Base-by-base conservation (phyloP, 768 basidiomycete species). In the Xerocomellus amylosporus region DNA sequence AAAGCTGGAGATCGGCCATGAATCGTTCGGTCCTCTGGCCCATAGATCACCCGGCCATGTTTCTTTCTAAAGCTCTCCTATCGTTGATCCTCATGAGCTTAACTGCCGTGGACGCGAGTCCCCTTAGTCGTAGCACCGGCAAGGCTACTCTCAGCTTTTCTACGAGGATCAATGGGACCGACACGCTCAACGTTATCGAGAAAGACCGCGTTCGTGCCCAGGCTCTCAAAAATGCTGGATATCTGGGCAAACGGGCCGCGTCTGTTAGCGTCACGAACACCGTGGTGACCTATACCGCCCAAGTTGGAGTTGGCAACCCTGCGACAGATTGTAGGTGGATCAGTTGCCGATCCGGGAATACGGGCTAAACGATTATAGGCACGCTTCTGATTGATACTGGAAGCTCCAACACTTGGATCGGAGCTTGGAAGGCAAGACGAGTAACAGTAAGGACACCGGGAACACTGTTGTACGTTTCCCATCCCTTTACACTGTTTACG, bases 311-410 rank as follows among this genome's bases (percentile, higher is more conserved):
- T 9, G 70, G 70, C 17, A 39, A 5, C 8, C 71, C 71, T 5
- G 20, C 63, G 4, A 67, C 63, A 12, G 31, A 43, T 7, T 71
- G 71, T 73, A 37, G 22, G 70, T 50, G 15, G 13, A 22, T 30
- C 8, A 5, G 22, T n/a, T n/a, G 10, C 8, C 4, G 22, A 58
- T n/a, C 13, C n/a, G 2, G n/a, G 26, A 24, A 22, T 9, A 3
- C 30, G 4, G 70, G 72, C 37, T 58, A 7, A 57, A 0, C 4
- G 17, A 10, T 45, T 2, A 8, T 28, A 73, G 73, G 71, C 39
- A 45, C 58, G 9, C 64, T 71, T 24, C 10, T 70, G 6, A 51
- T 71, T 19, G 69, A 71, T 47, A 70, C 71, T 5, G 71, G 69
- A 17, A 72, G 71, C 36, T 49, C 69, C 10, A 71, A 67, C 53